These are phyloP conservation scores for Globisporangium cylindrosporum DNA, from an alignment of 352 stramenopile genomes.

Conservation along the genomic window DNA sequence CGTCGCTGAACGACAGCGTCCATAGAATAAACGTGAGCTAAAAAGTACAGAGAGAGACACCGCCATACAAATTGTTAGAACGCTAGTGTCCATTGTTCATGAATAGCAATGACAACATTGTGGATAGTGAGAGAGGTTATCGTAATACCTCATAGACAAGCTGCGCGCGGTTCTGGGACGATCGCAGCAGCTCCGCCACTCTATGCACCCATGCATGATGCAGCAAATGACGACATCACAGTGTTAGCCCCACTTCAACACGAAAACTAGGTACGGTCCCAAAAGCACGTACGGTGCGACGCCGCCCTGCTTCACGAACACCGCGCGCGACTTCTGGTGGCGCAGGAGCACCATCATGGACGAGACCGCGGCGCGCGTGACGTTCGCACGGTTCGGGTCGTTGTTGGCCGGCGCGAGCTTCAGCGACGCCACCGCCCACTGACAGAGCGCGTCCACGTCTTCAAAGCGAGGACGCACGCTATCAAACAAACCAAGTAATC, in stretches of 20 bases:
- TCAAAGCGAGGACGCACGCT: conserved; percentile 77
- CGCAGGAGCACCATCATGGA: conserved; percentile 92
- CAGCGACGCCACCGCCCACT: conserved; percentile 74
- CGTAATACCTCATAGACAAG: conserved; percentile 90
- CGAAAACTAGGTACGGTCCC: conserved; percentile 12
- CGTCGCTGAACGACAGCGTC: conserved; percentile 92
- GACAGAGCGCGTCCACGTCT: conserved; percentile 74
- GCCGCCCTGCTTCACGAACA: conserved; percentile 90
- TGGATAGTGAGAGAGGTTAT: too few species aligned
- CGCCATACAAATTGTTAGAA: background rate
- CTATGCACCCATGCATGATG: conserved; percentile 9
- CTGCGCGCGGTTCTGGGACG: conserved; percentile 87
- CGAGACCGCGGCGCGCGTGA: conserved; percentile 85
- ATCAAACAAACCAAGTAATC: background rate
- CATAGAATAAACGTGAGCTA: conserved; percentile 96
- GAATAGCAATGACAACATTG: background rate
- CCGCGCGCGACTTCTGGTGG: conserved; percentile 80
- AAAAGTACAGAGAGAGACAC: background rate
- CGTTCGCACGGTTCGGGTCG: conserved; percentile 66
- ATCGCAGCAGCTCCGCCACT: conserved; percentile 73
- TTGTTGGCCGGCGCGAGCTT: conserved; percentile 61
- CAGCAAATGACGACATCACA: conserved; percentile 16
- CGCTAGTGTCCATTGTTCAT: background rate
- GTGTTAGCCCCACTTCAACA: conserved; percentile 2
- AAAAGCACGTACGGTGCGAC: conserved; percentile 76